These are phyloP conservation scores for Neonectria punicea DNA, from an alignment of 2,329 filamentous ascomycete species.

Conservation along the genomic window DNA sequence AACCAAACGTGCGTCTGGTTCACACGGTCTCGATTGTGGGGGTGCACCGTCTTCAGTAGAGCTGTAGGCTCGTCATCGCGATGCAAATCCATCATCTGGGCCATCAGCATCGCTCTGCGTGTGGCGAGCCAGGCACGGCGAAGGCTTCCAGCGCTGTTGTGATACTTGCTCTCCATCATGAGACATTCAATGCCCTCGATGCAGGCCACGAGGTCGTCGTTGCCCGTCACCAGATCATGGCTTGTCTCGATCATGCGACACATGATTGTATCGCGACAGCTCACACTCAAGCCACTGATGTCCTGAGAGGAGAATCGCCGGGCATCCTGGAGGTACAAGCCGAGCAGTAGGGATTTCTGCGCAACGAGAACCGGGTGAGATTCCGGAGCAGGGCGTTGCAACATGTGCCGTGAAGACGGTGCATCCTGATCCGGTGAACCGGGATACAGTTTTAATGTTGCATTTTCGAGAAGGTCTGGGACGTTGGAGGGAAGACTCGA, in stretches of 20 bases:
- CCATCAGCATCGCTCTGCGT: constrained; percentile 59
- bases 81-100: constrained; percentile 51
- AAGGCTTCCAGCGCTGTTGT: constrained; percentile 62
- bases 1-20: constrained; percentile 56
- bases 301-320: constrained; percentile 38
- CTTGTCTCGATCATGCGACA: neutral
- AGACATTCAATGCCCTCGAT: constrained; percentile 63
- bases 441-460: neutral
- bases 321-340: constrained; percentile 41
- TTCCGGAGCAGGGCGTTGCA: constrained; percentile 37
- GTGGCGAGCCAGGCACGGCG: constrained; percentile 62
- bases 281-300: constrained; percentile 10
- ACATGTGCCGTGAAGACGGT: constrained; percentile 42
- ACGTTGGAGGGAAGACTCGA: neutral
- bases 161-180: constrained; percentile 56
- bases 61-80: neutral
- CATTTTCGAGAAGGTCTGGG: neutral
- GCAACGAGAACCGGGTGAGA: constrained; percentile 56
- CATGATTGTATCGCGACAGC: constrained; percentile 1
- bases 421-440: constrained; percentile 16
- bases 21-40: constrained; percentile 20
- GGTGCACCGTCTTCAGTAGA: neutral
- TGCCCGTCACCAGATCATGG: constrained; percentile 53
- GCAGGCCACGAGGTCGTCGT: constrained; percentile 60
- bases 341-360: constrained; percentile 51